A percentile compares a stretch with the other conserved stretches of the same genome.
These are phyloP conservation scores for Picea sitchensis DNA, from an alignment of 75 land plant genomes.

Conservation along the genomic window DNA sequence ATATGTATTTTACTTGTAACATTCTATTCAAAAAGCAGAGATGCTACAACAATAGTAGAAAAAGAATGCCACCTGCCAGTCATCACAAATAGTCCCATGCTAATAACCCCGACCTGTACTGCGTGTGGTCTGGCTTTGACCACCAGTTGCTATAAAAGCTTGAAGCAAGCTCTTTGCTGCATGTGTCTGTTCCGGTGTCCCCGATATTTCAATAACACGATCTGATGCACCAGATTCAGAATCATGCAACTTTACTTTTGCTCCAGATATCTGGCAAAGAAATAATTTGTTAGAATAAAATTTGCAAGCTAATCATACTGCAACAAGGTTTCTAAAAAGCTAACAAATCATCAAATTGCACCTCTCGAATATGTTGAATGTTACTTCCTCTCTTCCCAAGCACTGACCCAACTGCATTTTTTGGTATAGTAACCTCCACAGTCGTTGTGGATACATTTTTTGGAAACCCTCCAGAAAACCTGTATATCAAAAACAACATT, in stretches of 20 bases:
- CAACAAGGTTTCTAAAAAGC: not conserved
- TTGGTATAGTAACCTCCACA: constrained; percentile 31
- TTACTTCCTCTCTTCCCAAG: constrained; percentile 41
- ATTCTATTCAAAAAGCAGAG: not conserved
- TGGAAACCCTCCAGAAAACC: not conserved
- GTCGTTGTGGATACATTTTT: constrained; percentile 1
- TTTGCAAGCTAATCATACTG: not conserved
- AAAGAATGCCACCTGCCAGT: constrained; percentile 2
- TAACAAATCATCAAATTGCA: constrained; percentile 1
- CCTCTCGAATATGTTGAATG: constrained; percentile 30
- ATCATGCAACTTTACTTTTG: constrained; percentile 50
- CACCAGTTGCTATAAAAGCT: constrained; percentile 35
- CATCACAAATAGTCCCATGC: not conserved
- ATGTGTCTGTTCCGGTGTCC: constrained; percentile 61
- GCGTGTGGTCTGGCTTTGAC: constrained; percentile 4
- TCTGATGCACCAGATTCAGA: constrained; percentile 40
- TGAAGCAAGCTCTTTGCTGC: constrained; percentile 58
- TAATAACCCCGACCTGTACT: not conserved
- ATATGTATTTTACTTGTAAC: not conserved
- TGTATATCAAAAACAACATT: not conserved
- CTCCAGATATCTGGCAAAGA: constrained; percentile 54
- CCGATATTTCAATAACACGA: constrained; percentile 57
- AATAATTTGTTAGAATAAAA: not conserved
- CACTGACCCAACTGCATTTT: constrained; percentile 19
- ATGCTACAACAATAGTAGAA: not conserved